Base-by-base conservation (phyloP, 1,139 yeast genomes). In the Komagataea norvegica region DNA sequence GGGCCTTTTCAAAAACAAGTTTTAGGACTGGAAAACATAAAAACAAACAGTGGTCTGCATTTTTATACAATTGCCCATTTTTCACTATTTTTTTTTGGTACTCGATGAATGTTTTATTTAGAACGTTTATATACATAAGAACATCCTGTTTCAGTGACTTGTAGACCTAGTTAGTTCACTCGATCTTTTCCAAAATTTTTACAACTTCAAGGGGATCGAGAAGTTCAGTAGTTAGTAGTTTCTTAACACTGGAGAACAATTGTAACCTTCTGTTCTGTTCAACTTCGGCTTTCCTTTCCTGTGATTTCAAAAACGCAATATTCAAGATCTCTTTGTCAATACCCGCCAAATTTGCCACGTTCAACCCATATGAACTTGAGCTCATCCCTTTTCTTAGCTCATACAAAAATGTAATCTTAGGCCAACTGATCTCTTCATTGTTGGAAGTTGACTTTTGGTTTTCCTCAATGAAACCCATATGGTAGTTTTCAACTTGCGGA, bases 291-390 rank as follows among this genome's bases (percentile, higher is more conserved):
- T 70, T 72, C 49, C 70, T 53, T 16, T 58, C 54, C 34, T 64
- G 65, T 3, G 88, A 72, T 5, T 70, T 61, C 8, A 47, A 44
- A 41, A 54, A 63, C 0, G 93, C 93, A 3, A 57, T 53, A 2
- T 62, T 53, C 8, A 83, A 65, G 4, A 85, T 66, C 0, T 56
- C 56, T 3, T 56, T 57, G 2, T 83, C 79, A 3, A 85, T 62
- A 1, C 76, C 74, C 0, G 94, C 88, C 44, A 84, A 54, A 47
- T 71, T 74, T 1, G 95, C 95, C 33, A 84, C 91, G 51, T 85
- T 83, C 33, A 85, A 64, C 0, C 95, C 95, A 57, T 79, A 85
- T 45, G 86, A 82, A 44, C 77, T 75, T 29, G 69, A 66, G 26
- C 85, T 77, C 4, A 70, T 70, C 0, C 93, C 93, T 13, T 59